Base-by-base conservation (phyloP, 768 basidiomycete genomes). In the Russula foetens region DNA sequence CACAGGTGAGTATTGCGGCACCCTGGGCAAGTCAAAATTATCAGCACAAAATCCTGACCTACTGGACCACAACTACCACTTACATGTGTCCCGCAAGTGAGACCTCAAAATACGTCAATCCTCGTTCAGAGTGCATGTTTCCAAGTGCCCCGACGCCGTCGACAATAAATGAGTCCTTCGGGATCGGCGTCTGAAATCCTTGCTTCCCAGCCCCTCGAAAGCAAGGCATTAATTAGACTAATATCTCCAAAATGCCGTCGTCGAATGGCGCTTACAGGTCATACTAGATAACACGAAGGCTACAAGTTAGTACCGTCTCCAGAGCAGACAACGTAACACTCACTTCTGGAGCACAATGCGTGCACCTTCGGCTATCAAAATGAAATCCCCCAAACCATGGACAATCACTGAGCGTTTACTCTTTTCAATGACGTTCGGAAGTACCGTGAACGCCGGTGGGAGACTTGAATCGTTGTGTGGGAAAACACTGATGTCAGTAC, bases 401-500 rank as follows among this genome's bases (percentile, higher is more conserved):
- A 83, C 76, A 56, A 90, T 84, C 12, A 89, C 84, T 2, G 77
- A 80, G 54, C 86, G 75, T 56, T 81, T 74, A 69, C 76, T 88
- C 75, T 87, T 88, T 72, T 88, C 86, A 56, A 91, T 89, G 53
- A 88, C 86, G 61, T 75, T 84, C 4, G 88, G 86, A 7, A 90
- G 75, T 2, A 89, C 31, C 19, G 23, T 28, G 4, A n/a, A n/a
- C n/a, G n/a, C n/a, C n/a, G n/a, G n/a, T n/a, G n/a, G 50, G 33
- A 23, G 50, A 23, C 50, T 51, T 23, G 33, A 6, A 24, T 51
- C 50, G 7, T 33, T 33, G 1, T 35, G 1, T 15, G 33, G 33
- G 12, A 51, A 51, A 23, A 51, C 50, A 24, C 23, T 4, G 5
- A 4, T 21, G 26, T 23, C 21, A 1, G 50, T 35, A 7, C 50